phyloP scores from a whole-genome alignment of 768 basidiomycete species.

The Paxillus rubicundulus region DNA sequence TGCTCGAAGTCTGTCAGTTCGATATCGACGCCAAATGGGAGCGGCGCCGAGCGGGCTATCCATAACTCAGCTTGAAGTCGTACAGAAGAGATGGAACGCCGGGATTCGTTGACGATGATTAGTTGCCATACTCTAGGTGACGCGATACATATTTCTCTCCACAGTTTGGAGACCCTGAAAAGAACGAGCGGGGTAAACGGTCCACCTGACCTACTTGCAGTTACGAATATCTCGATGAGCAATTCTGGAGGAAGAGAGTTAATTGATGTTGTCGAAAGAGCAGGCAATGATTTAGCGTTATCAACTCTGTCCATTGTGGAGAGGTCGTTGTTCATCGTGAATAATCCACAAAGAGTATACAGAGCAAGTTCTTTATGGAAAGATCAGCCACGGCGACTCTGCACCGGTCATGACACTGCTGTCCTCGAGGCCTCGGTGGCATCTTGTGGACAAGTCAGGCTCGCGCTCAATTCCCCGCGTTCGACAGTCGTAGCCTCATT shows the following conservation, averaged over 20 bases:
- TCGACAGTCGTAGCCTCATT: no score
- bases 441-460: no score
- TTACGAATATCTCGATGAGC: slow-evolving; percentile 57
- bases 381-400: no score
- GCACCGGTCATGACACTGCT: no score
- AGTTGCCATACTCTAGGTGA: slow-evolving; percentile 63
- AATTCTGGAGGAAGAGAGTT: slow-evolving; percentile 55
- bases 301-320: neutral
- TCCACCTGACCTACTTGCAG: slow-evolving; percentile 40
- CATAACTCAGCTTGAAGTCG: slow-evolving; percentile 52
- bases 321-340: neutral
- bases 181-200: slow-evolving; percentile 49
- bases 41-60: slow-evolving; percentile 50
- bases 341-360: neutral
- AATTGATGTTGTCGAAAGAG: slow-evolving; percentile 14
- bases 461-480: no score
- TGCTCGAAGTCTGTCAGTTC: slow-evolving; percentile 45
- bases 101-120: slow-evolving; percentile 48
- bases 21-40: slow-evolving; percentile 56
- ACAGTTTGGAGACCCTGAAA: slow-evolving; percentile 53
- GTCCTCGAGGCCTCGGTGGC: no score
- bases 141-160: slow-evolving; percentile 52
- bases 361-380: no score
- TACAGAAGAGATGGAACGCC: slow-evolving; percentile 35
- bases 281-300: neutral